Percentiles rank a stretch among this genome's conserved stretches.
These are phyloP conservation scores for Gyromitra esculenta DNA, from an alignment of 2,329 filamentous ascomycete species.

Conservation along the genomic window DNA sequence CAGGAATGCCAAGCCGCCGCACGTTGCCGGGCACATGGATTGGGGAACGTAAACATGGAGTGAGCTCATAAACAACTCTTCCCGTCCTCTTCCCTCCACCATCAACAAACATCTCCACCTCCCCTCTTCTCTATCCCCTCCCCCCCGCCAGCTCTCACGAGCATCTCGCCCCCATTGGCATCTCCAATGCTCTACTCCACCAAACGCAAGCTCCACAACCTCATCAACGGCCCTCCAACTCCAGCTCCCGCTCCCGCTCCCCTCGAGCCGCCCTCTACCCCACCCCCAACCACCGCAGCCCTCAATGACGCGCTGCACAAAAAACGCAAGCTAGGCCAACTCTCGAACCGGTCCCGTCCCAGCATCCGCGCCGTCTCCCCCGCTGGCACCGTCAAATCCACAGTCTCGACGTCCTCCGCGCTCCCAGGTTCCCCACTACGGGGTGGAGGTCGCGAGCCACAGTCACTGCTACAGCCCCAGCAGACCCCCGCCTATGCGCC, in stretches of 20 bases:
- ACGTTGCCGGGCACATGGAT: constrained; percentile 10
- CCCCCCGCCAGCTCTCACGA: background rate
- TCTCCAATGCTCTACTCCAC: constrained; percentile 55
- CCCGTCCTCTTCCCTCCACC: background rate
- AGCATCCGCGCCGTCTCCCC: constrained; percentile 54
- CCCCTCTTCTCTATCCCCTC: background rate
- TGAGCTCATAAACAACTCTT: constrained; percentile 16
- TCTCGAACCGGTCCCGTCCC: constrained; percentile 38
- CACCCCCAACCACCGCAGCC: constrained; percentile 23
- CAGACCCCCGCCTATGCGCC: constrained; percentile 72
- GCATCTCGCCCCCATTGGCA: background rate
- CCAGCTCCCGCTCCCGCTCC: constrained; percentile 25
- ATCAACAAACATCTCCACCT: background rate
- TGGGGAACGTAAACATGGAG: constrained; percentile 36
- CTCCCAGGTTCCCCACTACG: constrained; percentile 36
- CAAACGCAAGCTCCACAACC: constrained; percentile 56
- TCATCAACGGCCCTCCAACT: constrained; percentile 50
- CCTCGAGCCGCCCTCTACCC: constrained; percentile 28
- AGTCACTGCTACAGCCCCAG: constrained; percentile 11
- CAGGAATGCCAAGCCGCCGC: constrained; percentile 17
- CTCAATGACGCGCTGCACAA: constrained; percentile 49
- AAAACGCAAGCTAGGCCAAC: constrained; percentile 50
- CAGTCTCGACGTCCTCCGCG: constrained; percentile 43
- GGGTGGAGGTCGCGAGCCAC: background rate
- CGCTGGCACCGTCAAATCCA: constrained; percentile 47